Evolutionary conservation across 345 rosid species (phyloP).

Genomic region (Eucalyptus victrix): DNA sequence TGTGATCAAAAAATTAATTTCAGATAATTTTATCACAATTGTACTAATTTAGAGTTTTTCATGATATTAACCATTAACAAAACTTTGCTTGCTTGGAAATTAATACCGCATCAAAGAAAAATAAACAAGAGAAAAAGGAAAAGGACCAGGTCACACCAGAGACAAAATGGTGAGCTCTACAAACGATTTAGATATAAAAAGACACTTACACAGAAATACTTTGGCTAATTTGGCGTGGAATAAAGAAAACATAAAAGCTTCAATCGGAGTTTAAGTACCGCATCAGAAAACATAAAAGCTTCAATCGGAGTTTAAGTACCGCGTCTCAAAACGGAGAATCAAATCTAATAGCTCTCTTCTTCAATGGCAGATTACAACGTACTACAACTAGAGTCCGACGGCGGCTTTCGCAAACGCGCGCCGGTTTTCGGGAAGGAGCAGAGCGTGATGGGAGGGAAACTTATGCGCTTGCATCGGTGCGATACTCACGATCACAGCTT

Average conservation of each 20-base stretch:
- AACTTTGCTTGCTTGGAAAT: neutral
- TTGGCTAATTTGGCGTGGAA: neutral
- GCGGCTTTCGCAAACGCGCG: neutral
- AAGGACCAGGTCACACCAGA: neutral
- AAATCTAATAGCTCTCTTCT: neutral
- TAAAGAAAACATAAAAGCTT: neutral
- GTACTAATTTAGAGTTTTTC: no score
- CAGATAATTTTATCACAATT: no score
- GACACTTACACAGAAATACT: neutral
- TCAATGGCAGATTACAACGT: neutral
- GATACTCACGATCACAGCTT: neutral
- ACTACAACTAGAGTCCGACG: neutral
- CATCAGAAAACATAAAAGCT: neutral
- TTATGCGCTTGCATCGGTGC: neutral
- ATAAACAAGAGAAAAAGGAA: neutral
- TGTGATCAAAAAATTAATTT: no score
- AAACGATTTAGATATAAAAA: neutral
- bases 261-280: neutral
- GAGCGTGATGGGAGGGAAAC: neutral
- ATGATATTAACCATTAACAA: accelerated
- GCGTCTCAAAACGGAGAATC: neutral
- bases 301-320: neutral
- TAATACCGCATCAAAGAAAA: neutral
- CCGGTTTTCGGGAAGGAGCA: neutral
- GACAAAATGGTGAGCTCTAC: neutral